Evolutionary conservation across 2,329 filamentous ascomycete species (phyloP).

Genomic region (Paecilomyces fulvus): DNA sequence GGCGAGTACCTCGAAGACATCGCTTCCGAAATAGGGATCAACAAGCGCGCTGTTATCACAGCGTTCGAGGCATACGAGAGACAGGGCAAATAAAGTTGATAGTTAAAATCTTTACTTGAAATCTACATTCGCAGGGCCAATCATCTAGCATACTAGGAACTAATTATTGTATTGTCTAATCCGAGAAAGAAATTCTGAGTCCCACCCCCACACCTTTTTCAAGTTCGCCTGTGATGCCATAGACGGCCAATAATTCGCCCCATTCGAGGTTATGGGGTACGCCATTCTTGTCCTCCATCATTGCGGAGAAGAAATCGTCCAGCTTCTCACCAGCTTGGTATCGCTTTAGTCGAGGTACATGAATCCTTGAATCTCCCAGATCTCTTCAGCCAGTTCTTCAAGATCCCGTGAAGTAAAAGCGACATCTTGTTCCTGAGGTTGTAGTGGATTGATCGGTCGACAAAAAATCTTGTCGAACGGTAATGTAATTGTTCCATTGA

Average conservation of each 20-base stretch:
- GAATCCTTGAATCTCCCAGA: no score
- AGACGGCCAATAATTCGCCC: constrained; percentile 18
- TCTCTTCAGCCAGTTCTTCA: no score
- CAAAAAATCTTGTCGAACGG: no score
- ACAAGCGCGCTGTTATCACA: neutral
- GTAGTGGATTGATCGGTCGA: no score
- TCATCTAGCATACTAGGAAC: no score
- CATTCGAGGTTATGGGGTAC: constrained; percentile 39
- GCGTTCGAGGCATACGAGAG: neutral
- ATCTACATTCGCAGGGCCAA: no score
- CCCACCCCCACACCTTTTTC: constrained; percentile 1
- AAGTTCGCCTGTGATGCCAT: constrained; percentile 5
- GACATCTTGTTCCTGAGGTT: no score
- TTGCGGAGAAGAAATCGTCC: constrained; percentile 47
- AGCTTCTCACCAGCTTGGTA: constrained; percentile 41
- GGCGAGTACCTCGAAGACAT: neutral
- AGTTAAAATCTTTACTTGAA: no score
- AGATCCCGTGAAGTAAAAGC: no score
- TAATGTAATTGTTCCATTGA: no score
- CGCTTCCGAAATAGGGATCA: neutral
- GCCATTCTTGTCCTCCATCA: constrained; percentile 42
- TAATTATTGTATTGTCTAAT: no score
- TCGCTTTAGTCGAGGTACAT: neutral
- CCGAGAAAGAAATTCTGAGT: neutral
- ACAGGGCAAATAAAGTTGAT: neutral